These are phyloP conservation scores for Pythium scleroteichum DNA, from an alignment of 352 stramenopile genomes.

Conservation along the genomic window DNA sequence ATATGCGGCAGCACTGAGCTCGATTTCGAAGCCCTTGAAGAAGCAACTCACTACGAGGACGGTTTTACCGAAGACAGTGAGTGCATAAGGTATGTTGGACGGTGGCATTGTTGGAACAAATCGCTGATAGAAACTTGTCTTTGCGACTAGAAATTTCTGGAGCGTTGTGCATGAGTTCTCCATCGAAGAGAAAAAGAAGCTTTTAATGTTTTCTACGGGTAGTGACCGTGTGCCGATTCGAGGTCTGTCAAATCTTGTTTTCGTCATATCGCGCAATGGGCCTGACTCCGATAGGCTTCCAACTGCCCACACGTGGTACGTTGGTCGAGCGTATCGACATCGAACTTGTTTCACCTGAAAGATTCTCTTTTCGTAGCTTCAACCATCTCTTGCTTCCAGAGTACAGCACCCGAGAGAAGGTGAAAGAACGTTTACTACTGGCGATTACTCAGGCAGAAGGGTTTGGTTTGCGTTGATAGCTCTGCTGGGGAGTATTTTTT, in stretches of 20 bases:
- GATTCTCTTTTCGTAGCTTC: constrained; percentile 45
- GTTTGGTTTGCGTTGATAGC: constrained; percentile 69
- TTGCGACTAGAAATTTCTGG: constrained; percentile 66
- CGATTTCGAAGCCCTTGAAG: constrained; percentile 77
- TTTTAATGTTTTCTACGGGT: constrained; percentile 85
- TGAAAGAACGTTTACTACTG: constrained; percentile 74
- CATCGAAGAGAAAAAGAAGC: constrained; percentile 83
- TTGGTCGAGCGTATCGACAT: neutral
- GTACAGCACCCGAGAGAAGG: constrained; percentile 74
- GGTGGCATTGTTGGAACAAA: neutral
- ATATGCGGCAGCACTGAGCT: constrained; percentile 75
- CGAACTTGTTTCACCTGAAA: neutral
- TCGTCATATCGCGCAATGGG: constrained; percentile 86
- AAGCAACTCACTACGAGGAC: constrained; percentile 76
- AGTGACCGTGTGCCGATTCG: constrained; percentile 85
- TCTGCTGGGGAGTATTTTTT: neutral
- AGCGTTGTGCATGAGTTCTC: constrained; percentile 75
- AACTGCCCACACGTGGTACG: constrained; percentile 84
- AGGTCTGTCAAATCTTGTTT: constrained; percentile 75
- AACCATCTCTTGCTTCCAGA: constrained; percentile 88
- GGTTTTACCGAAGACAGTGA: constrained; percentile 67
- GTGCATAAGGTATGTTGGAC: constrained; percentile 50
- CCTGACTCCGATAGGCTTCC: constrained; percentile 81
- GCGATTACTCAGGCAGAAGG: constrained; percentile 85
- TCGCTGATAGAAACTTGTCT: neutral